Conservation (phyloP, 2,329 filamentous ascomycete species). For the Acrodontium crateriforme region DNA sequence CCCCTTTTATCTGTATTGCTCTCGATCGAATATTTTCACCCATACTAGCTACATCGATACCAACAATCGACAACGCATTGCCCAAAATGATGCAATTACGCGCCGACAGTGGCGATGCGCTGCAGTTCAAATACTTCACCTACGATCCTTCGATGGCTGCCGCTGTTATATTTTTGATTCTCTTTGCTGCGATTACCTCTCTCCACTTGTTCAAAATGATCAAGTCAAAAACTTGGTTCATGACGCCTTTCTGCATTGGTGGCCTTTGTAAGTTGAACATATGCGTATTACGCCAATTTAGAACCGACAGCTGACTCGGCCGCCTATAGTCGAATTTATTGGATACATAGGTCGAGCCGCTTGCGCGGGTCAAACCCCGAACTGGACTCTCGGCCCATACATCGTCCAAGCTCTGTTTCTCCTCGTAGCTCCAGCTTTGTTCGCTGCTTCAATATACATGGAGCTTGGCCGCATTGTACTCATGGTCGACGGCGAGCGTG, state of each 20-base stretch:
- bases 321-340: conserved; percentile 34
- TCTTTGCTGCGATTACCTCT: conserved; percentile 17
- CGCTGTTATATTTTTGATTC: conserved; percentile 18
- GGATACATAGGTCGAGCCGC: conserved; percentile 39
- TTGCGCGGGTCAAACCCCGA: conserved; percentile 27
- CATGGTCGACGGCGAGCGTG: conserved; percentile 27
- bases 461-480: conserved; percentile 33
- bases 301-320: neutral
- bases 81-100: too few relatives aligned
- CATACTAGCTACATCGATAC: too few relatives aligned
- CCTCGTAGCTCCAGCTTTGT: conserved; percentile 35
- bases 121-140: conserved; percentile 9
- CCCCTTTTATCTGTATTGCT: too few relatives aligned
- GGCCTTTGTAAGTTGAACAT: conserved; percentile 33
- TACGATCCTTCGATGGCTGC: conserved; percentile 15
- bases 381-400: conserved; percentile 29
- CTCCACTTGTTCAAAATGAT: conserved; percentile 28
- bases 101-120: conserved; percentile 2
- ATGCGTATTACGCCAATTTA: too few relatives aligned
- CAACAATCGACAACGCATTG: too few relatives aligned
- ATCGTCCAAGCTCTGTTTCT: conserved; percentile 33
- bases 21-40: too few relatives aligned
- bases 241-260: conserved; percentile 39
- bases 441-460: conserved; percentile 39
- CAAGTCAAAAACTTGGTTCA: conserved; percentile 34